These are phyloP conservation scores for Verticillium albo-atrum DNA, from an alignment of 2,329 filamentous ascomycete species.

Conservation along the genomic window DNA sequence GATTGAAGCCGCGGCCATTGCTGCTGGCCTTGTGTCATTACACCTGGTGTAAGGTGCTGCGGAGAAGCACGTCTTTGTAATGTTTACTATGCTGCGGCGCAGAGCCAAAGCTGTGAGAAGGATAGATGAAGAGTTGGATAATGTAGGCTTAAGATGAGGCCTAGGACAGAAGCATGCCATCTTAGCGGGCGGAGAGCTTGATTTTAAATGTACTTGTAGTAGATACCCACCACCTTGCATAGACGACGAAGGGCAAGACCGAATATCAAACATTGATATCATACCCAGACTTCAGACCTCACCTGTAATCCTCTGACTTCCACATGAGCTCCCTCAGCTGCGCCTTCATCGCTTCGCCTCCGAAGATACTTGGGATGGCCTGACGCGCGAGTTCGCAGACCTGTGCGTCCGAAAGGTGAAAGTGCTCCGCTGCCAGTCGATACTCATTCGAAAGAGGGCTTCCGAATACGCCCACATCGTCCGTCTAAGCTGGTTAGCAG, in stretches of 20 bases:
- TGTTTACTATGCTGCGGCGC: background rate
- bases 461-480: slow-evolving; percentile 79
- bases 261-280: background rate
- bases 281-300: background rate
- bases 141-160: background rate
- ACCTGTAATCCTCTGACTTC: slow-evolving; percentile 12
- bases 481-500: slow-evolving; percentile 50
- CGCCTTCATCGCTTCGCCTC: slow-evolving; percentile 54
- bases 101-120: background rate
- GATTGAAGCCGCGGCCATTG: background rate
- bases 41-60: background rate
- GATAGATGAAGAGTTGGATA: background rate
- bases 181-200: background rate
- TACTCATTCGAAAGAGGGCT: slow-evolving; percentile 76
- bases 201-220: background rate
- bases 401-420: slow-evolving; percentile 45
- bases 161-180: background rate
- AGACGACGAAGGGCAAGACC: background rate
- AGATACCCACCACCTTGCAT: background rate
- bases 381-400: slow-evolving; percentile 54
- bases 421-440: slow-evolving; percentile 65
- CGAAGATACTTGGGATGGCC: slow-evolving; percentile 64
- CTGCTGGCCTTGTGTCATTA: background rate
- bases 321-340: slow-evolving; percentile 50
- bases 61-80: background rate